A percentile compares a stretch with the other conserved stretches of the same genome.
These are phyloP conservation scores for Ceratocystis albifundus DNA, from an alignment of 2,329 filamentous ascomycete genomes.

Conservation along the genomic window DNA sequence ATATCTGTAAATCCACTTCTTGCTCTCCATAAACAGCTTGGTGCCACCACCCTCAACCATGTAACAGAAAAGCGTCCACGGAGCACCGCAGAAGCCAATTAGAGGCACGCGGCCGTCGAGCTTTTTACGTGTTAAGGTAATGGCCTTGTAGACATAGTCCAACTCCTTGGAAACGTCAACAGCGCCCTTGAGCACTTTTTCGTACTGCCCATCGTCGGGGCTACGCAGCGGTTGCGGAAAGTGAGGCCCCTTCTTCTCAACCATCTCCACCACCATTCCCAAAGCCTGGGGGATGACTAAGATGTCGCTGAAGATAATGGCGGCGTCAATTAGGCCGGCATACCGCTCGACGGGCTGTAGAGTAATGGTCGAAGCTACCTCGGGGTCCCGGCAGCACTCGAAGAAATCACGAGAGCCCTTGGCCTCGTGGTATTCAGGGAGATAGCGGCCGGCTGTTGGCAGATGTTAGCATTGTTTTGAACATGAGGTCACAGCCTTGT, in stretches of 20 bases:
- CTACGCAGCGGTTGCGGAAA: conserved; percentile 75
- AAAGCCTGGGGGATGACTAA: conserved; percentile 95
- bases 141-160: conserved; percentile 91
- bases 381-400: conserved; percentile 86
- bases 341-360: conserved; percentile 91
- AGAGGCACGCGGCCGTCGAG: conserved; percentile 78
- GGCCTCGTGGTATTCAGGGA: conserved; percentile 93
- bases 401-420: conserved; percentile 92
- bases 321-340: conserved; percentile 79
- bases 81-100: conserved; percentile 92
- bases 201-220: conserved; percentile 75
- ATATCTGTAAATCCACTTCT: conserved; percentile 94
- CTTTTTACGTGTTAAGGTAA: conserved; percentile 82
- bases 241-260: conserved; percentile 91
- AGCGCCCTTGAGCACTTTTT: conserved; percentile 58
- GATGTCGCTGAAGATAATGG: conserved; percentile 98
- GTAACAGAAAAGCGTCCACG: conserved; percentile 95
- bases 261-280: conserved; percentile 98
- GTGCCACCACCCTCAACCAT: conserved; percentile 97
- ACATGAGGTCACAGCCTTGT: not conserved
- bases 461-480: not conserved
- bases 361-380: conserved; percentile 85
- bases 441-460: conserved; percentile 72
- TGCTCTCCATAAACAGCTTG: conserved; percentile 86
- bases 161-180: conserved; percentile 80